These are phyloP conservation scores for Datura wrightii DNA, from an alignment of 257 asterid genomes.

Conservation along the genomic window DNA sequence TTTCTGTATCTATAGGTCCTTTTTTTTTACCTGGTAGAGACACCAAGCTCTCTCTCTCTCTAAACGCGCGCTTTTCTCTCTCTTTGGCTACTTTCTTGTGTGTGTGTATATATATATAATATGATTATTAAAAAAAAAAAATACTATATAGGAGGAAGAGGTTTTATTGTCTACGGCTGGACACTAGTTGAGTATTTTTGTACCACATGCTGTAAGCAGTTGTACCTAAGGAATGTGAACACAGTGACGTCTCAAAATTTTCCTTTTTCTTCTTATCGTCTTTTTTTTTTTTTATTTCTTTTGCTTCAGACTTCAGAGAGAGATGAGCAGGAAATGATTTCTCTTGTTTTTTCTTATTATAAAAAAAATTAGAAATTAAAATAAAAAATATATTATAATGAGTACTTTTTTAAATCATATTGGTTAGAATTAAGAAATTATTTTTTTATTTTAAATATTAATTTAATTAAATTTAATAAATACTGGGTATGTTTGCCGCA, in stretches of 20 bases:
- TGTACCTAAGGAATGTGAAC: not conserved
- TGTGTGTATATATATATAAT: not conserved
- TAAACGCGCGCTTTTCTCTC: slow-evolving; percentile 28
- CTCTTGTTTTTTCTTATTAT: no score
- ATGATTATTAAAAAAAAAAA: not conserved
- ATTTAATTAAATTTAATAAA: no score
- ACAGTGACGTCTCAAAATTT: not conserved
- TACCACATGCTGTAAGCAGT: not conserved
- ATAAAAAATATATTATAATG: no score
- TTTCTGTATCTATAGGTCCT: slow-evolving; percentile 2
- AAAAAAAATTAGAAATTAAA: no score
- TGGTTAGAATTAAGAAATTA: no score
- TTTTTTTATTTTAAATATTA: no score
- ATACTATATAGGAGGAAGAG: not conserved
- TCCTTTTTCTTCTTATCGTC: not conserved
- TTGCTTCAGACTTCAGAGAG: no score
- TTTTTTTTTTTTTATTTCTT: no score
- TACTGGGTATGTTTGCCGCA: no score
- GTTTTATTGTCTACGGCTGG: not conserved
- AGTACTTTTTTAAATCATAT: no score
- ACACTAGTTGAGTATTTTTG: not conserved
- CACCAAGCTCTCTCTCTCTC: slow-evolving; percentile 24
- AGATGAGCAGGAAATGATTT: no score
- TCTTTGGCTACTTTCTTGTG: not conserved
- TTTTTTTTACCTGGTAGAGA: slow-evolving; percentile 28